These are phyloP conservation scores for Picochlorum sp. DNA, from an alignment of 139 green algal species.

Conservation along the genomic window DNA sequence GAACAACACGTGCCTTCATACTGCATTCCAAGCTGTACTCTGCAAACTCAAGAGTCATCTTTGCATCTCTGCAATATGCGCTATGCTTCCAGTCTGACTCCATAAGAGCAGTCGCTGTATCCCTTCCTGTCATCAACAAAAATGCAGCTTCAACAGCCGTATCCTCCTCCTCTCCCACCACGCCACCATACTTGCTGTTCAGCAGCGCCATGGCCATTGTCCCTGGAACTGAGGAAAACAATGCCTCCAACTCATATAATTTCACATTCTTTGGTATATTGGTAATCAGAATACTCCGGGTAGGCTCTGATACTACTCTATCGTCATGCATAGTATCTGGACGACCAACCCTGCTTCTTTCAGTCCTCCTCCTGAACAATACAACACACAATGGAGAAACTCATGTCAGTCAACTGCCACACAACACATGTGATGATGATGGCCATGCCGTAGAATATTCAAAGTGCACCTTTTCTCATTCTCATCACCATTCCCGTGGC, in stretches of 20 bases:
- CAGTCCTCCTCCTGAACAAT: too few relatives aligned
- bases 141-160: background rate
- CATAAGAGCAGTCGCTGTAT: background rate
- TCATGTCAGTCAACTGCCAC: too few relatives aligned
- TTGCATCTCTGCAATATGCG: background rate
- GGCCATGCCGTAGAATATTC: too few relatives aligned
- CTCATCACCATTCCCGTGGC: too few relatives aligned
- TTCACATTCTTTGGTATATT: background rate
- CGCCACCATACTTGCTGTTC: background rate
- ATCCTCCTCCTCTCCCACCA: background rate
- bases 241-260: background rate
- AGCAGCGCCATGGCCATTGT: background rate
- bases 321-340: too few relatives aligned
- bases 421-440: too few relatives aligned
- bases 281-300: background rate
- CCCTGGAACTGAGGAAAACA: background rate
- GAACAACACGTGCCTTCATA: background rate
- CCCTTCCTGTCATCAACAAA: background rate
- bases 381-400: too few relatives aligned
- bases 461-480: too few relatives aligned
- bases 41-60: background rate
- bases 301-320: too few relatives aligned
- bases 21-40: background rate
- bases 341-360: too few relatives aligned
- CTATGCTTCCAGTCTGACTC: background rate